A percentile compares a stretch with the other conserved stretches of the same genome.
phyloP scores from a whole-genome alignment of 805 yeast genomes.

The Kluyveromyces aestuarii region DNA sequence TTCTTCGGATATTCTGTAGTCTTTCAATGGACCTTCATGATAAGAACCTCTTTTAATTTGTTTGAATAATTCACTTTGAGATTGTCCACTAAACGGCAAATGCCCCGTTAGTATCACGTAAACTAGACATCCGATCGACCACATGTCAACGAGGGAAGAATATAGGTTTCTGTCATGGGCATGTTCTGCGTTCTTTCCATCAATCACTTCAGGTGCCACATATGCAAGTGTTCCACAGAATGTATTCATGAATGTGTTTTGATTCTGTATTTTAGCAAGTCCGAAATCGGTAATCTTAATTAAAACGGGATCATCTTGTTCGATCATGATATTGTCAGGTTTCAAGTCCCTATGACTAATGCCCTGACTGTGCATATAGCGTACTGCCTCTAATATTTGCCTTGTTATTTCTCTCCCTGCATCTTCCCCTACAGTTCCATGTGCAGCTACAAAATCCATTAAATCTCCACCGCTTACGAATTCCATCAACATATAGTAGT shows the following conservation, averaged over 20 bases:
- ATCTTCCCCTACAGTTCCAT: slow-evolving; percentile 86
- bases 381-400: slow-evolving; percentile 76
- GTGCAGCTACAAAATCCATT: slow-evolving; percentile 93
- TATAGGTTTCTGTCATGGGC: slow-evolving; percentile 34
- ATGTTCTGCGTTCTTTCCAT: slow-evolving; percentile 27
- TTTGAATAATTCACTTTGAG: slow-evolving; percentile 76
- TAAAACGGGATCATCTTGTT: slow-evolving; percentile 80
- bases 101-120: slow-evolving; percentile 90
- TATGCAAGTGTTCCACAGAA: slow-evolving; percentile 97
- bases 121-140: slow-evolving; percentile 94
- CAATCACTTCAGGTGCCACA: slow-evolving; percentile 87
- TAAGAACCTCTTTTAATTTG: slow-evolving; percentile 72
- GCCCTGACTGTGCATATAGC: slow-evolving; percentile 81
- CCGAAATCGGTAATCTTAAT: slow-evolving; percentile 97
- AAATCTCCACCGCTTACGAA: slow-evolving; percentile 93
- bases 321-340: slow-evolving; percentile 90
- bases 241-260: slow-evolving; percentile 82
- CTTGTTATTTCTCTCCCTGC: slow-evolving; percentile 79
- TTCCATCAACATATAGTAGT: slow-evolving; percentile 88
- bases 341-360: slow-evolving; percentile 95
- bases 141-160: slow-evolving; percentile 87
- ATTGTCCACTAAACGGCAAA: slow-evolving; percentile 87
- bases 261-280: slow-evolving; percentile 80
- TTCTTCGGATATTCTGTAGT: slow-evolving; percentile 52
- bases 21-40: slow-evolving; percentile 65